Conservation (phyloP, 2,329 filamentous ascomycete species). For the Apiospora phragmitis region DNA sequence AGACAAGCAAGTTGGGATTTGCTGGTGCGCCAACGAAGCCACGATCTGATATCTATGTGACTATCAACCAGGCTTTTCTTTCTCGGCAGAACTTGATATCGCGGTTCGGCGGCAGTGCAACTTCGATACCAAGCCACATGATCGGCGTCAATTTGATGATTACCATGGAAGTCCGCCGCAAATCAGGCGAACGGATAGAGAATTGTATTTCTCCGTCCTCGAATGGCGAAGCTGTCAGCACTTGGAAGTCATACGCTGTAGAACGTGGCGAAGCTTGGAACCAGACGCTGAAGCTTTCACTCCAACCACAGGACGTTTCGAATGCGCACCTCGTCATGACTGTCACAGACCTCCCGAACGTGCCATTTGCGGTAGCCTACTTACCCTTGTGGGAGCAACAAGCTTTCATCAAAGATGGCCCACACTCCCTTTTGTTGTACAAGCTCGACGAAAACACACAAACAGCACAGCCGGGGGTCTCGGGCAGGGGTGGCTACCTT, state of each 20-base stretch:
- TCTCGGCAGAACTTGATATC: constrained; percentile 73
- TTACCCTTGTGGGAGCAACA: constrained; percentile 92
- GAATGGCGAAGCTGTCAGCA: constrained; percentile 75
- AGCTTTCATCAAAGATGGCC: constrained; percentile 85
- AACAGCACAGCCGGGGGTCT: constrained; percentile 57
- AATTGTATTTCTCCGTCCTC: constrained; percentile 86
- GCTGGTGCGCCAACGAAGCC: constrained; percentile 85
- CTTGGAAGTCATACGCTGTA: constrained; percentile 83
- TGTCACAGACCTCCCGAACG: constrained; percentile 80
- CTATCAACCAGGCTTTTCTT: constrained; percentile 76
- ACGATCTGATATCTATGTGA: constrained; percentile 93
- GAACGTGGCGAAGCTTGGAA: constrained; percentile 83
- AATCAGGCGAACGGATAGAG: constrained; percentile 79
- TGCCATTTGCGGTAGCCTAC: constrained; percentile 89
- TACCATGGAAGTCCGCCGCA: constrained; percentile 82
- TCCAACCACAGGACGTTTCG: constrained; percentile 78
- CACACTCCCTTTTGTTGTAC: constrained; percentile 80
- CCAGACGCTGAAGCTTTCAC: constrained; percentile 79
- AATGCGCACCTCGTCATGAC: constrained; percentile 87
- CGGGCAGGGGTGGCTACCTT: constrained; percentile 84
- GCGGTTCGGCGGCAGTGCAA: constrained; percentile 70
- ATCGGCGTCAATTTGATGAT: constrained; percentile 79
- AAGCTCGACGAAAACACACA: constrained; percentile 90
- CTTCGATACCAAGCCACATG: constrained; percentile 62
- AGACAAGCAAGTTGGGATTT: constrained; percentile 89